A percentile compares a stretch with the other conserved stretches of the same genome.
Conservation (phyloP, 352 stramenopile species). For the Globisporangium okanoganense region DNA sequence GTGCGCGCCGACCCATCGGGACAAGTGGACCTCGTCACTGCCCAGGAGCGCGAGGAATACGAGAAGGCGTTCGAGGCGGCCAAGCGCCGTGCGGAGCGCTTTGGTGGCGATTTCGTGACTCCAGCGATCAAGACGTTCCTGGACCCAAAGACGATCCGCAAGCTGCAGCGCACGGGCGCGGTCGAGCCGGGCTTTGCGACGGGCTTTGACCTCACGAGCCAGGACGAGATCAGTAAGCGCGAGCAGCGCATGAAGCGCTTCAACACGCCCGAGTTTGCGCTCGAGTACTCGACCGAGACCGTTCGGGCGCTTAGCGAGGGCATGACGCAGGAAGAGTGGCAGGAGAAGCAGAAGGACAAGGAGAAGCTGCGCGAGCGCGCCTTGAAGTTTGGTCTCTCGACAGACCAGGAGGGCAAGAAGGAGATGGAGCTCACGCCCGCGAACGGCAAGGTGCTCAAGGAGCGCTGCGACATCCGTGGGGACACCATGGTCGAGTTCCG, state of each 20-base stretch:
- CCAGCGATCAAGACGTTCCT: slow-evolving; percentile 76
- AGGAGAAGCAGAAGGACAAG: slow-evolving; percentile 48
- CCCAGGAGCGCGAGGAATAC: slow-evolving; percentile 48
- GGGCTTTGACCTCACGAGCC: slow-evolving; percentile 65
- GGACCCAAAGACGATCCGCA: slow-evolving; percentile 70
- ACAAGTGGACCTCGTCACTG: slow-evolving; percentile 51
- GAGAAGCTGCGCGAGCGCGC: slow-evolving; percentile 64
- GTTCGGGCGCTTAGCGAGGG: slow-evolving; percentile 55
- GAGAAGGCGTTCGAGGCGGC: slow-evolving; percentile 36
- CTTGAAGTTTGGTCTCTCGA: slow-evolving; percentile 64
- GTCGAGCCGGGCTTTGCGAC: slow-evolving; percentile 61
- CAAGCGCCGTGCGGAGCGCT: slow-evolving; percentile 55
- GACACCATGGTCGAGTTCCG: slow-evolving; percentile 37
- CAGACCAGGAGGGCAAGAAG: slow-evolving; percentile 31
- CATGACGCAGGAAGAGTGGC: slow-evolving; percentile 73
- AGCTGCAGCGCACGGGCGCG: slow-evolving; percentile 65
- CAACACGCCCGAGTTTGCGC: slow-evolving; percentile 65
- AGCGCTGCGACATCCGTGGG: slow-evolving; percentile 55
- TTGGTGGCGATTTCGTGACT: slow-evolving; percentile 54
- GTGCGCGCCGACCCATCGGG: slow-evolving; percentile 59
- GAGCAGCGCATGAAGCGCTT: slow-evolving; percentile 80
- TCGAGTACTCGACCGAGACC: slow-evolving; percentile 63
- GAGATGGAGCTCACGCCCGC: slow-evolving; percentile 30
- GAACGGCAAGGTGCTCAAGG: slow-evolving; percentile 48
- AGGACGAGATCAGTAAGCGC: slow-evolving; percentile 60